Percentiles rank a stretch among this genome's conserved stretches.
Conservation (phyloP, 1,284 basidiomycete species). For the Tausonia pullulans region DNA sequence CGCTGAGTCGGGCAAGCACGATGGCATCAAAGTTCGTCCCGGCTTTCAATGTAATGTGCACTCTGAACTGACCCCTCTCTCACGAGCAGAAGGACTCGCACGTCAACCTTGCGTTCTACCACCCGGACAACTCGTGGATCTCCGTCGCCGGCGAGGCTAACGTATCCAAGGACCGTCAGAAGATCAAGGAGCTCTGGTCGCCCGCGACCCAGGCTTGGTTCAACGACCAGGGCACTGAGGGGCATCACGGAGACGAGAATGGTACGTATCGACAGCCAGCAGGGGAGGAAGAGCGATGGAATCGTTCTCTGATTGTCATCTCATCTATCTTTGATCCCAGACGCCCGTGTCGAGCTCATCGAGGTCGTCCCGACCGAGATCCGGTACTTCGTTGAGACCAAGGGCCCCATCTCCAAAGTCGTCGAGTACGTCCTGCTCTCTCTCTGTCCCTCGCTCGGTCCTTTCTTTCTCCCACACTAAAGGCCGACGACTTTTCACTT, state of each 20-base stretch:
- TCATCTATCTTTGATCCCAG: constrained; percentile 34
- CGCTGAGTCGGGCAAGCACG: constrained; percentile 35
- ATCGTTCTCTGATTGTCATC: no score
- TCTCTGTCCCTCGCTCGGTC: no score
- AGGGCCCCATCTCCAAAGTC: not conserved
- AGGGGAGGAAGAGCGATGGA: no score
- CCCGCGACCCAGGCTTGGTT: constrained; percentile 56
- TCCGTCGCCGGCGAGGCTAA: constrained; percentile 62
- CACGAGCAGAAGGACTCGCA: constrained; percentile 30
- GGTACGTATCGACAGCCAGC: no score
- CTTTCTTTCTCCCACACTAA: no score
- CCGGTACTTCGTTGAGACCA: constrained; percentile 4
- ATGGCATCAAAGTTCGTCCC: constrained; percentile 44
- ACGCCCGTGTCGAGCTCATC: constrained; percentile 65
- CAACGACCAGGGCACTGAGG: constrained; percentile 66
- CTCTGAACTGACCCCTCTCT: not conserved
- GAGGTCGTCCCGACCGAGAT: constrained; percentile 31
- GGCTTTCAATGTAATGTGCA: no score
- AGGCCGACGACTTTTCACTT: no score
- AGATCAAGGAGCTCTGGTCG: constrained; percentile 57
- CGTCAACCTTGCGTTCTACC: constrained; percentile 65
- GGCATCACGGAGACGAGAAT: constrained; percentile 57
- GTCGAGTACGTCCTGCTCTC: not conserved
- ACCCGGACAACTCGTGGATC: constrained; percentile 64
- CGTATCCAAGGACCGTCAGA: constrained; percentile 49